Base-by-base conservation (phyloP, 164 flowering plant genomes). In the Umbilicus rupestris region DNA sequence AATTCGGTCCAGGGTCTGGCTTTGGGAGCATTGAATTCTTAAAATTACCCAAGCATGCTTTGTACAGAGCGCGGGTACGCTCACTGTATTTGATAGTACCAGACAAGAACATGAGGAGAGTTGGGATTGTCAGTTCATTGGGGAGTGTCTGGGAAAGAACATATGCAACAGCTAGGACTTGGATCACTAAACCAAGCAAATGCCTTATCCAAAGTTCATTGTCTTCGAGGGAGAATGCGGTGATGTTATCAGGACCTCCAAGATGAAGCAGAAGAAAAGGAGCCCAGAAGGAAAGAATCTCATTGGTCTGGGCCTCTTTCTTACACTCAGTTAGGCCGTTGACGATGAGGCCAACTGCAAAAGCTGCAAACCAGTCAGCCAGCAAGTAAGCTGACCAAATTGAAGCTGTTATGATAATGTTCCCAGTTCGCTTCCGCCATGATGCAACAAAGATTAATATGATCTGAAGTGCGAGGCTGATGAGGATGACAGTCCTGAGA, bases 241-340 rank as follows among this genome's bases (percentile, higher is more conserved):
- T 85, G 30, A 82, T 85, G 47, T 83, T 81, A 72, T 84, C 88
- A 1, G 88, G 86, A n/a, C 88, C 88, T 17, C 88, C 88, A n/a
- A 82, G 83, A 64, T 84, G 88, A 3, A 84, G 45, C 42, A 84
- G 59, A 12, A 84, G 83, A 66, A 84, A 82, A 0, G 86, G 86
- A n/a, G 88, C 79, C 88, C 88, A 84, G 28, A 82, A 81, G 0
- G 81, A 81, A 8, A 74, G 69, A 12, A 84, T 68, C 10, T 76
- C 74, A 3, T 17, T 42, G 28, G 14, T 63, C 7, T 44, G 46
- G 7, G 33, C 19, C 46, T 30, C 50, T 22, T 28, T n/a, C 14
- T 16, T 2, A 11, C 49, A 15, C 33, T 57, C 64, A 0, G 55
- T 55, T 45, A 75, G 74, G 64, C 69, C 68, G 68, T 67, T 66